These are phyloP conservation scores for Mycena vulgaris DNA, from an alignment of 768 basidiomycete species.

Conservation along the genomic window DNA sequence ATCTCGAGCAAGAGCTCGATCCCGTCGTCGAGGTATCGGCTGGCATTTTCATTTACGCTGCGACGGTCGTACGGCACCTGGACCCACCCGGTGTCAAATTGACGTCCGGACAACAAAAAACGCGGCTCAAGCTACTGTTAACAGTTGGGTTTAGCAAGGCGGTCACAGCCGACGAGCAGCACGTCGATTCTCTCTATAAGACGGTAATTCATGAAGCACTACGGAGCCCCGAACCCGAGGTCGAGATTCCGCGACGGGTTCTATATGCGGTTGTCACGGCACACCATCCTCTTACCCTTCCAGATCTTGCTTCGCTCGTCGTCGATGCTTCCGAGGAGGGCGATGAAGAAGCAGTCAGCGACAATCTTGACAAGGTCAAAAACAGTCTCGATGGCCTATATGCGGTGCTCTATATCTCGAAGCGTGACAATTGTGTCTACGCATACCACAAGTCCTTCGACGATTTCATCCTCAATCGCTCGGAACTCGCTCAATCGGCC, in stretches of 20 bases:
- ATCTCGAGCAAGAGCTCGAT: no score
- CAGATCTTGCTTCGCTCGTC: conserved; percentile 1
- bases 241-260: not conserved
- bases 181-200: not conserved
- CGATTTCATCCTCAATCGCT: conserved; percentile 9
- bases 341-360: not conserved
- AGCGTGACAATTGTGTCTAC: conserved; percentile 14
- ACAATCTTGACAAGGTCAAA: no score
- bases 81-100: no score
- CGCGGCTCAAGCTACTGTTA: no score
- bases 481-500: not conserved
- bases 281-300: conserved; percentile 5
- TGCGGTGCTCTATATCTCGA: conserved; percentile 13
- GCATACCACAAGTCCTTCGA: conserved; percentile 21
- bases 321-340: not conserved
- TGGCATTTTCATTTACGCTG: no score
- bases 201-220: not conserved
- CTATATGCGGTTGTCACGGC: conserved; percentile 13
- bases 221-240: not conserved
- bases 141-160: no score
- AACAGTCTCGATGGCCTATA: not conserved
- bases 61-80: no score
- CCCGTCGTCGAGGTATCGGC: no score
- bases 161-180: not conserved
- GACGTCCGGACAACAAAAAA: no score